These are phyloP conservation scores for Pneumocystis murina DNA, from an alignment of 1,139 yeast species.

Conservation along the genomic window DNA sequence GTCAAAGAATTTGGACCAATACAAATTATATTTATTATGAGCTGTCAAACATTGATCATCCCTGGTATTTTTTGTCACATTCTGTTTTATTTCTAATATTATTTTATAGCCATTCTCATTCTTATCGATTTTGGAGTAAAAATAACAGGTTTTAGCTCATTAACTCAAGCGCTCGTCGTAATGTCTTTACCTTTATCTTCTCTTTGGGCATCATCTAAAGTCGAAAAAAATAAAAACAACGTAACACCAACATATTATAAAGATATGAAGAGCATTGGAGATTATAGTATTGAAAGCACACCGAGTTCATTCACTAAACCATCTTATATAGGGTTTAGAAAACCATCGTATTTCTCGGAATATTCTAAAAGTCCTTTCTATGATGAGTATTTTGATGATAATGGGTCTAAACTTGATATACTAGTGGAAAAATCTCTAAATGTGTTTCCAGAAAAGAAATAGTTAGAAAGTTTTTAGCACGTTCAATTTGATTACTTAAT, in stretches of 20 bases:
- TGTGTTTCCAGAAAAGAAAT: background rate
- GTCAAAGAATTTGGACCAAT: constrained; percentile 66
- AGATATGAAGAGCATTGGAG: background rate
- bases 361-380: background rate
- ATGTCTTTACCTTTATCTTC: constrained; percentile 68
- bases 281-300: background rate
- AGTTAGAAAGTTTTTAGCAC: background rate
- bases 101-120: constrained; percentile 37
- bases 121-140: constrained; percentile 20
- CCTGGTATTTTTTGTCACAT: constrained; percentile 42
- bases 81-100: background rate
- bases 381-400: background rate
- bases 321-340: background rate
- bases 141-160: constrained; percentile 26
- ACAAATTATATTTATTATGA: constrained; percentile 66
- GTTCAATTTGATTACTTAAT: background rate
- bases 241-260: background rate
- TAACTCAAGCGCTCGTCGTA: constrained; percentile 36
- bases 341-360: background rate
- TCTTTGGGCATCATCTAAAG: constrained; percentile 52
- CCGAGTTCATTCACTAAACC: background rate
- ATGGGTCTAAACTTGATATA: background rate
- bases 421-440: background rate
- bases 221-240: constrained; percentile 1
- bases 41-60: constrained; percentile 63